Evolutionary conservation across 2,329 filamentous ascomycete species (phyloP).

Genomic region (Colletotrichum scovillei): DNA sequence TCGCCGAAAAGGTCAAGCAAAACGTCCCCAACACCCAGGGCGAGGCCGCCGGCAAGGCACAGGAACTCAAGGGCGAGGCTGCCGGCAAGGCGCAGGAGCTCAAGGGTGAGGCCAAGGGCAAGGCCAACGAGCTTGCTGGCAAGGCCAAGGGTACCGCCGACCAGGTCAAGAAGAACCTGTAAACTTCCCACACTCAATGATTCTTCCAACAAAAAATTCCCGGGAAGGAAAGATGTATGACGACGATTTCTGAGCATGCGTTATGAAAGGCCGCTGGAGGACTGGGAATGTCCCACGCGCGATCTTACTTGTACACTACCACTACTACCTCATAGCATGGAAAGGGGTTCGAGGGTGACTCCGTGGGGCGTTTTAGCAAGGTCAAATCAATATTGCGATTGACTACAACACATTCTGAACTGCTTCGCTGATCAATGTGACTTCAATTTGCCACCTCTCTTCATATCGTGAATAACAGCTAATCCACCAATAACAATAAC

Average conservation of each 20-base stretch:
- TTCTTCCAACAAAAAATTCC: neutral
- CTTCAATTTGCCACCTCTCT: too few relatives aligned
- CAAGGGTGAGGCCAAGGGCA: conserved; percentile 47
- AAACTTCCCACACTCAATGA: neutral
- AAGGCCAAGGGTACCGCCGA: conserved; percentile 57
- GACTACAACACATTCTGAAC: neutral
- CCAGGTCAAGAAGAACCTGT: conserved; percentile 47
- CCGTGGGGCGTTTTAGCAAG: conserved; percentile 2
- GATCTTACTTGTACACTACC: conserved; percentile 11
- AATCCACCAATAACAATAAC: too few relatives aligned
- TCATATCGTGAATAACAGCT: too few relatives aligned
- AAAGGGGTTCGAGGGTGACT: conserved; percentile 2
- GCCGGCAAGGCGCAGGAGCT: conserved; percentile 54
- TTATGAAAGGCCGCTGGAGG: neutral
- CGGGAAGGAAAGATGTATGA: neutral
- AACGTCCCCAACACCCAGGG: conserved; percentile 51
- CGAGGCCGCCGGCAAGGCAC: conserved; percentile 50
- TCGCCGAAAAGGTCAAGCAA: conserved; percentile 61
- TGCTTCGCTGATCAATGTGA: too few relatives aligned
- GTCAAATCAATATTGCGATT: conserved; percentile 6
- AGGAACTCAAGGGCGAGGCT: conserved; percentile 51
- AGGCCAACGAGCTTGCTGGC: conserved; percentile 49
- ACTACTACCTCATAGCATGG: conserved; percentile 17
- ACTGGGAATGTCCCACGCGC: neutral
- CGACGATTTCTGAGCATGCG: neutral